Evolutionary conservation across 2,329 filamentous ascomycete species (phyloP), one percentile per base, ranked within the genome.

Genomic region (Fulvia fulva): DNA sequence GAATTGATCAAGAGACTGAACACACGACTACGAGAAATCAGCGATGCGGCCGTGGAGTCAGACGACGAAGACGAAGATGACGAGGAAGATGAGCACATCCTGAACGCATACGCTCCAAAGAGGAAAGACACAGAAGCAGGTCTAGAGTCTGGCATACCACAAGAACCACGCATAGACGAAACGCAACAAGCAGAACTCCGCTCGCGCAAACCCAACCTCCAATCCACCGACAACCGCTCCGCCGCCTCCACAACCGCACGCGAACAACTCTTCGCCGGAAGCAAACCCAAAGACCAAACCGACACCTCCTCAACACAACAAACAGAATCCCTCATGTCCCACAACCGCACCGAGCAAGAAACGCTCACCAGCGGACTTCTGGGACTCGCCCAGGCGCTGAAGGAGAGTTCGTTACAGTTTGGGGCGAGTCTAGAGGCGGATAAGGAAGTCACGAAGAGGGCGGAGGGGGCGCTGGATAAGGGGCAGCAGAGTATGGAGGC

Each of bases 311-410:
- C 37, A 41, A 64, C 72, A 16, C 60, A 70, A 22, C 67, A 74
- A 30, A 73, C 74, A 0, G 91, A 96, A 76, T 81, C 86, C 0
- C 81, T 91, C 30, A 83, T 96, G 45, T 85, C 89, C 66, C 83
- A 88, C 68, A 85, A 96, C 70, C 87, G 90, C 54, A 80, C 79
- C 55, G 91, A 96, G 76, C 92, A 97, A 74, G 91, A 96, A 73
- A 79, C 82, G 32, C 81, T 97, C 2, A 93, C 92, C 0, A 81
- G 83, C 37, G 92, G 89, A 7, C 86, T 97, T n/a, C 80, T 96
- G 22, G 78, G 83, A 46, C 89, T 97, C 76, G 92, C 93, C 0
- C 78, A 83, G 22, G 83, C 88, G 51, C 82, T 97, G 41, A 96
- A 95, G 72, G 77, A 83, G 50, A 89, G 87, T 37, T 89, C 90